A percentile compares a stretch with the other conserved stretches of the same genome.
These are phyloP conservation scores for Endoconidiophora polonica DNA, from an alignment of 2,329 filamentous ascomycete species.

Conservation along the genomic window DNA sequence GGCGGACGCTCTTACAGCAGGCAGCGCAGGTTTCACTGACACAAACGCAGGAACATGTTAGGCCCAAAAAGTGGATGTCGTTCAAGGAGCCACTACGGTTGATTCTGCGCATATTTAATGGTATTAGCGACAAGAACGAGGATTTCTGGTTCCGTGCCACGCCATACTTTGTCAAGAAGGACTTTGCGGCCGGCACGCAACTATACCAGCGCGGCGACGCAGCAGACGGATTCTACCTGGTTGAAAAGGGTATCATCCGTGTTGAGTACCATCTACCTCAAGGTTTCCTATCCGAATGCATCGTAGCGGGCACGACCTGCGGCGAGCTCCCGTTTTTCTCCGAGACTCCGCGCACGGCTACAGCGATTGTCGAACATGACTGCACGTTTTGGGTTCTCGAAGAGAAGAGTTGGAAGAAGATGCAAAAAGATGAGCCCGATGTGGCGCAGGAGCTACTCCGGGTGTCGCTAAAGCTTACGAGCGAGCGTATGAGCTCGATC, in stretches of 20 bases:
- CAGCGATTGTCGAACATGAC: constrained; percentile 65
- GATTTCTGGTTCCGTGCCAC: constrained; percentile 85
- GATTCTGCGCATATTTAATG: constrained; percentile 89
- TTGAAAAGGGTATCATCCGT: constrained; percentile 76
- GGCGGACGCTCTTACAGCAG: constrained; percentile 58
- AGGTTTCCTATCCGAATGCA: constrained; percentile 75
- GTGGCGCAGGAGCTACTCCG: constrained; percentile 71
- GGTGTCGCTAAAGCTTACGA: constrained; percentile 83
- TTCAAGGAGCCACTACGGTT: constrained; percentile 84
- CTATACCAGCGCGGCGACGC: constrained; percentile 64
- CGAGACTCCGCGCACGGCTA: constrained; percentile 74
- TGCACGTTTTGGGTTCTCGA: constrained; percentile 73
- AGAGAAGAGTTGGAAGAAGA: constrained; percentile 48
- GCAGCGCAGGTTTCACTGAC: constrained; percentile 41
- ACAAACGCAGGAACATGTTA: constrained; percentile 44
- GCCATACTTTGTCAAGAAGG: constrained; percentile 55
- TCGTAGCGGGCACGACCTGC: constrained; percentile 85
- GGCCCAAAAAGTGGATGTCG: constrained; percentile 61
- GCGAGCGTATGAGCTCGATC: constrained; percentile 68
- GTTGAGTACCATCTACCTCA: constrained; percentile 86
- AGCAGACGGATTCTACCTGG: constrained; percentile 72
- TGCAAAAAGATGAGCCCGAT: constrained; percentile 58
- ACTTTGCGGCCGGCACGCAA: constrained; percentile 51
- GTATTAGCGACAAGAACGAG: constrained; percentile 68
- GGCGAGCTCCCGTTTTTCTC: constrained; percentile 94